Percentiles rank a stretch among this genome's conserved stretches.
phyloP scores from a whole-genome alignment of 768 basidiomycete genomes.

The Leccinellum luteum region DNA sequence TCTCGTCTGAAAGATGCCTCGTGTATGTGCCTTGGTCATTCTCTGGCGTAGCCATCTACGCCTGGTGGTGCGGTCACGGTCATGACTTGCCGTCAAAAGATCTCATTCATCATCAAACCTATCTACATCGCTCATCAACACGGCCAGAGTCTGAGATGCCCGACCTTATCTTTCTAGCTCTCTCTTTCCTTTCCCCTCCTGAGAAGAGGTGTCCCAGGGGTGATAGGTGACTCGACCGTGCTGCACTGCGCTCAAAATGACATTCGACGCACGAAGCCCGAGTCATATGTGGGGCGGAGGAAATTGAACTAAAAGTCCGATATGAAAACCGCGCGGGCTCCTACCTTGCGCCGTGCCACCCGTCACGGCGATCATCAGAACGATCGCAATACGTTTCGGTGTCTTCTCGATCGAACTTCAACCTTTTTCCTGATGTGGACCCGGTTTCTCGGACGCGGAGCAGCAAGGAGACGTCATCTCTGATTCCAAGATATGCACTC shows the following conservation, averaged over 20 bases:
- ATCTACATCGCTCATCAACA: conserved; percentile 1
- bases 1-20: no score
- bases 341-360: background rate
- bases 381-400: background rate
- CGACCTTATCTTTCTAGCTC: background rate
- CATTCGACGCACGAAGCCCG: background rate
- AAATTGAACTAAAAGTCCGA: background rate
- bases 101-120: background rate
- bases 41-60: no score
- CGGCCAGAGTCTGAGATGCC: background rate
- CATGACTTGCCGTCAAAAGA: background rate
- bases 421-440: background rate
- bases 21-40: no score
- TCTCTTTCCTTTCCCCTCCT: background rate
- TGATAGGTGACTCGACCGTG: background rate
- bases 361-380: background rate
- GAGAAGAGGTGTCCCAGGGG: background rate
- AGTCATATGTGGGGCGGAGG: background rate
- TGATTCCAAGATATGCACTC: background rate
- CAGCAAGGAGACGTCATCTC: background rate
- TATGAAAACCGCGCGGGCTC: background rate
- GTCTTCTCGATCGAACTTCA: background rate
- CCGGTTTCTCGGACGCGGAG: background rate
- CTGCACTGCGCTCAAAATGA: background rate
- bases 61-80: background rate